Evolutionary conservation across 441 rosid species (phyloP).

Genomic region (Adansonia gregorii): DNA sequence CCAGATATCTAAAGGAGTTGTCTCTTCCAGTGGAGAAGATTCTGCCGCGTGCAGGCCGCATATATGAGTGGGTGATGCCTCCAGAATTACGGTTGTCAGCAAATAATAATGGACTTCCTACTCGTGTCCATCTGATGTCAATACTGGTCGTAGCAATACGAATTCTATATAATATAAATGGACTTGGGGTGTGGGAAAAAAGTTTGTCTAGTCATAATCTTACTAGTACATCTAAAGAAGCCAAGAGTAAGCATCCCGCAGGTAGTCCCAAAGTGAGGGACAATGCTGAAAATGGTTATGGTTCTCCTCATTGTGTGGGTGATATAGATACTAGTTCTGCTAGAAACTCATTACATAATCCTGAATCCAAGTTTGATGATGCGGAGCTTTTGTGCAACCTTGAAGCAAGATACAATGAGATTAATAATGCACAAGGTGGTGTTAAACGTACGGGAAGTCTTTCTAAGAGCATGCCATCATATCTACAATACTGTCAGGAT

Average conservation of each 20-base stretch:
- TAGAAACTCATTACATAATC: constrained; percentile 23
- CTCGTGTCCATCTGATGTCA: constrained; percentile 53
- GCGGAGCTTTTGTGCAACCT: constrained; percentile 49
- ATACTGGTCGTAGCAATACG: constrained; percentile 54
- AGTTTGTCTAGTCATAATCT: constrained; percentile 34
- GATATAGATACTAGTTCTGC: constrained; percentile 32
- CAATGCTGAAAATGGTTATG: constrained; percentile 26
- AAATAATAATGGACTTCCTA: constrained; percentile 56
- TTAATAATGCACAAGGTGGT: constrained; percentile 39
- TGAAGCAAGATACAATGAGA: constrained; percentile 42
- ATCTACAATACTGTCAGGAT: constrained; percentile 63
- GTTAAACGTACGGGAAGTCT: constrained; percentile 38
- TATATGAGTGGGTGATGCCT: constrained; percentile 76
- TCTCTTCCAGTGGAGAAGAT: constrained; percentile 57
- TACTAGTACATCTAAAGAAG: constrained; percentile 22
- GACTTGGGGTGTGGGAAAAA: constrained; percentile 64
- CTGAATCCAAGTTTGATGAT: constrained; percentile 39
- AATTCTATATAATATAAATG: constrained; percentile 58
- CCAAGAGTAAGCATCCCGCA: constrained; percentile 21
- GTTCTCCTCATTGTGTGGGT: constrained; percentile 27
- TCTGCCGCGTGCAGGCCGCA: constrained; percentile 56
- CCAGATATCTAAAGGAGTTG: constrained; percentile 54
- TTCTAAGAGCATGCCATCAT: constrained; percentile 57
- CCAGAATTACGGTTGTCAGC: constrained; percentile 71
- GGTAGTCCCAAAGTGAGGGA: constrained; percentile 25